phyloP scores from a whole-genome alignment of 2,329 filamentous ascomycete species.

The Tolypocladium album region DNA sequence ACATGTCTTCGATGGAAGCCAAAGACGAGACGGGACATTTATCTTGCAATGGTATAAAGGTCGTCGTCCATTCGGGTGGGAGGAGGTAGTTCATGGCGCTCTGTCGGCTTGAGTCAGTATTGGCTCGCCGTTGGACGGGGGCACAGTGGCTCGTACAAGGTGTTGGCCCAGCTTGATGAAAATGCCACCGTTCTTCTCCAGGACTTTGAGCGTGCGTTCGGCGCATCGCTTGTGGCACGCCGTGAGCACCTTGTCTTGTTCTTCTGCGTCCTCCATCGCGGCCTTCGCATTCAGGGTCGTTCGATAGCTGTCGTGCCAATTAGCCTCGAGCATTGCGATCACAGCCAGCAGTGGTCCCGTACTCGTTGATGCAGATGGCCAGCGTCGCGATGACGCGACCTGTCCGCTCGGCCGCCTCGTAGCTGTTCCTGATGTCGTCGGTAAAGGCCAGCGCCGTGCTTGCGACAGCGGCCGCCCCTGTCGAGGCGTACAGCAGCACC shows the following conservation, averaged over 20 bases:
- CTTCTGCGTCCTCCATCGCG: conserved; percentile 47
- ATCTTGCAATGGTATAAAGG: conserved; percentile 93
- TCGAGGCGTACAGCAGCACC: conserved; percentile 36
- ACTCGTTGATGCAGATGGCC: conserved; percentile 84
- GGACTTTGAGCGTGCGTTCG: conserved; percentile 68
- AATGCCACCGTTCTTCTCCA: conserved; percentile 95
- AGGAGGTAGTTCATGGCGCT: conserved; percentile 94
- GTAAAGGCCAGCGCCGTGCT: conserved; percentile 42
- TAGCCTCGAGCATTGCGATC: background rate
- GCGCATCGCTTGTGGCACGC: conserved; percentile 91
- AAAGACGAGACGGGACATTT: conserved; percentile 87
- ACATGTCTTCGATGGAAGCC: conserved; percentile 80
- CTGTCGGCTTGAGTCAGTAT: conserved; percentile 25
- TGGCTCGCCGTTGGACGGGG: background rate
- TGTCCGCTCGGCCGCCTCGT: conserved; percentile 64
- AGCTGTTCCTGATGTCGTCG: conserved; percentile 66
- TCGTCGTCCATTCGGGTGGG: conserved; percentile 84
- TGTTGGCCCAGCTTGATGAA: conserved; percentile 98
- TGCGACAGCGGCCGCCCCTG: conserved; percentile 37
- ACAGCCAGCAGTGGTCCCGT: conserved; percentile 10
- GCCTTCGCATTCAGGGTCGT: conserved; percentile 65
- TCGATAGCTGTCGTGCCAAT: conserved; percentile 56
- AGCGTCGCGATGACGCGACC: conserved; percentile 68
- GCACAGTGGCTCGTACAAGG: conserved; percentile 38
- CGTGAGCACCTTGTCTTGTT: conserved; percentile 58